Evolutionary conservation across 768 basidiomycete species (phyloP), one percentile per base, ranked within the genome.

Genomic region (Mycena haematopus): DNA sequence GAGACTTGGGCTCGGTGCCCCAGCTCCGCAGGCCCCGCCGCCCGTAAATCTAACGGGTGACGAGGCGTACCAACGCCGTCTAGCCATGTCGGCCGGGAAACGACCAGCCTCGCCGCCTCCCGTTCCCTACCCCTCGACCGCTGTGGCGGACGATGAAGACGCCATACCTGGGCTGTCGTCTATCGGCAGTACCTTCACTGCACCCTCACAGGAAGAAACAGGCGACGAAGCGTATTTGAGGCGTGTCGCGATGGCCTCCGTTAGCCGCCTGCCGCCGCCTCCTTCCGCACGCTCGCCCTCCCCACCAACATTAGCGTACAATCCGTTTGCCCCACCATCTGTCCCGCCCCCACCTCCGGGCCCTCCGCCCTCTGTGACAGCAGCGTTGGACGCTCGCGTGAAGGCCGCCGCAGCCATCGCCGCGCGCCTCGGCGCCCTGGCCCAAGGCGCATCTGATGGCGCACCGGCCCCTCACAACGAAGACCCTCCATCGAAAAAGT

Each of bases 401-500:
- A 90, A 91, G 62, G 86, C 87, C 11, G 93, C 93, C 0, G 92
- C 91, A 5, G 92, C 87, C 13, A 91, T 95, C 58, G 93, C 93
- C 21, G 93, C 93, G 0, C 86, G 80, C 62, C 78, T 93, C 21
- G 78, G 84, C 40, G 86, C 89, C 9, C 74, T 92, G 24, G 86
- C 77, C 42, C 78, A 70, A 49, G 55, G 19, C n/a, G 9, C 73
- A 25, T 63, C 73, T n/a, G n/a, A 75, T 17, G 62, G 73, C 3
- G 65, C 75, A 6, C 68, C 75, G 52, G 78, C 79, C 25, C 73
- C 75, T 15, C 44, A 51, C 13, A 67, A 15, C 29, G 29, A 31
- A 9, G 60, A 72, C 70, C 60, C 68, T 58, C 52, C 53, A 35
- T 49, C 64, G 31, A 59, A 65, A 47, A 66, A 69, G 52, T 67